phyloP scores from a whole-genome alignment of 306 rosid species.

The Cotoneaster glaucophyllus region DNA sequence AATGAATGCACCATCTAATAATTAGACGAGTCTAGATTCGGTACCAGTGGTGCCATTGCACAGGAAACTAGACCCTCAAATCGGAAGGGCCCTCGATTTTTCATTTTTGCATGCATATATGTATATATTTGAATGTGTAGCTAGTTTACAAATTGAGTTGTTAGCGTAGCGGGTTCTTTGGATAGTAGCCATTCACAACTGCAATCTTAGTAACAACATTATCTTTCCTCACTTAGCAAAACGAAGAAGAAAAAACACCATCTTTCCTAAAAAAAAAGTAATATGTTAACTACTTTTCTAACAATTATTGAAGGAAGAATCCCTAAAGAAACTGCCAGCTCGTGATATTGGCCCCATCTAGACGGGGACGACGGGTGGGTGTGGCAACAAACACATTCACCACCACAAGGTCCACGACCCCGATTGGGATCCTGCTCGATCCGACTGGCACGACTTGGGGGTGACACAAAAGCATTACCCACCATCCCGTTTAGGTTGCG shows the following conservation, averaged over 20 bases:
- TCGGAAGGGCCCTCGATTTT: too few species aligned
- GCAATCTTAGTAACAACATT: too few species aligned
- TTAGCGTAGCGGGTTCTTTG: too few species aligned
- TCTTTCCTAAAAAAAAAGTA: not conserved
- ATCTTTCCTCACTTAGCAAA: not conserved
- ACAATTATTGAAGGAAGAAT: not conserved
- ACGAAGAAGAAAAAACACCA: not conserved
- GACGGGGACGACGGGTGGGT: not conserved
- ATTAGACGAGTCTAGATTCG: too few species aligned
- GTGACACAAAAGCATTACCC: not conserved
- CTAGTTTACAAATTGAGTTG: too few species aligned
- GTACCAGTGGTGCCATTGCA: too few species aligned
- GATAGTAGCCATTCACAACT: too few species aligned
- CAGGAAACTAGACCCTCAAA: too few species aligned
- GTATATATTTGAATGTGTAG: too few species aligned
- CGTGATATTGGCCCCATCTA: not conserved
- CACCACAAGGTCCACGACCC: not conserved
- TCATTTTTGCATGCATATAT: too few species aligned
- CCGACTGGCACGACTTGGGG: not conserved
- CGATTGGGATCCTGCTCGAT: not conserved
- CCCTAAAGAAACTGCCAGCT: not conserved
- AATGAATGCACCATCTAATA: too few species aligned
- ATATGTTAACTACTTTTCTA: too few species aligned
- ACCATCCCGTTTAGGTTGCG: conserved; percentile 23
- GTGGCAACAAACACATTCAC: not conserved